These are phyloP conservation scores for Diaporthe batatas DNA, from an alignment of 2,329 filamentous ascomycete genomes.

Conservation along the genomic window DNA sequence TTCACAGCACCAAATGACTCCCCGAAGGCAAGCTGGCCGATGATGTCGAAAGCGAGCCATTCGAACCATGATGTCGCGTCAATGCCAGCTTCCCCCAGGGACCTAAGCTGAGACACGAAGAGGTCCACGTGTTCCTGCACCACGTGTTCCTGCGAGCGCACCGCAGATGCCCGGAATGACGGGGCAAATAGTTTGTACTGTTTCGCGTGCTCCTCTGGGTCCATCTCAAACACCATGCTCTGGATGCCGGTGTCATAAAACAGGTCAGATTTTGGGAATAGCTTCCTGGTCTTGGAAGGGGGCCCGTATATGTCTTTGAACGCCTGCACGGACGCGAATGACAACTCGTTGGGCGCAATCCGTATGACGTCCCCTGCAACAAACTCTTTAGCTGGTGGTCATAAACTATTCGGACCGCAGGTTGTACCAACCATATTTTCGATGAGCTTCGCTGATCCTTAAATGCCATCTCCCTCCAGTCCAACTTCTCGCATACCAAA, in stretches of 20 bases:
- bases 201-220: conserved; percentile 44
- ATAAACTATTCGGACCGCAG: too few species aligned
- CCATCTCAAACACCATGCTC: conserved; percentile 43
- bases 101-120: conserved; percentile 43
- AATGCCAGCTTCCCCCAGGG: conserved; percentile 35
- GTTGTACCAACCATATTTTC: conserved; percentile 37
- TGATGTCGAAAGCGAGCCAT: conserved; percentile 47
- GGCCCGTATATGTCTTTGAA: conserved; percentile 43
- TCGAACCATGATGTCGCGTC: conserved; percentile 44
- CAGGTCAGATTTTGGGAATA: conserved; percentile 42
- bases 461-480: conserved; percentile 37
- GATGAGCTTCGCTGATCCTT: conserved; percentile 39
- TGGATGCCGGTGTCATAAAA: conserved; percentile 43
- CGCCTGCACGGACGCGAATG: conserved; percentile 39
- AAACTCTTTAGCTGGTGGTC: neutral
- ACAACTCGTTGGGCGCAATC: conserved; percentile 45
- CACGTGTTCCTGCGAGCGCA: conserved; percentile 45
- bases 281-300: conserved; percentile 43
- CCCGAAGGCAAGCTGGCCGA: conserved; percentile 44
- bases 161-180: conserved; percentile 44
- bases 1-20: conserved; percentile 44
- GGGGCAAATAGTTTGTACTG: conserved; percentile 44
- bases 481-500: conserved; percentile 42
- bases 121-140: conserved; percentile 45
- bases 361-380: conserved; percentile 40